Evolutionary conservation across 768 basidiomycete genomes (phyloP), one percentile per base, ranked within the genome.

Genomic region (Mycena kentingensis): DNA sequence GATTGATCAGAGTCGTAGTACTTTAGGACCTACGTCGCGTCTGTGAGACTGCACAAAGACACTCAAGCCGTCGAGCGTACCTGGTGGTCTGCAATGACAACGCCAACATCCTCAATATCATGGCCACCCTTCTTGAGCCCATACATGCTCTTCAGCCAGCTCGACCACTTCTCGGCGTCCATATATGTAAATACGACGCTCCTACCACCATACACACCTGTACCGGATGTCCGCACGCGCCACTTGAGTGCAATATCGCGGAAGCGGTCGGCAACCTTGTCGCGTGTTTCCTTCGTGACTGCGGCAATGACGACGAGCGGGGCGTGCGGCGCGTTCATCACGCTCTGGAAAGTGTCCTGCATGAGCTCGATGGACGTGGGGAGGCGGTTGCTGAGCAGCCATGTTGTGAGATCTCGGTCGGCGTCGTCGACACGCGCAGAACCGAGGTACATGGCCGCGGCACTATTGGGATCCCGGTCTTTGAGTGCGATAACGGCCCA

Each of bases 71-170:
- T 16, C 28, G 13, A 29, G 70, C 83, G 48, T 56, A 92, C 91
- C 64, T 78, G 73, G 55, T 96, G 93, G 67, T 95, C 89, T 2
- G 88, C 80, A 51, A 97, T 79, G n/a, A 96, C 77, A 21, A 92
- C 75, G 11, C 63, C 66, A 2, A 77, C 69, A 53, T 74, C 74
- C 31, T 75, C 75, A 51, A 74, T 46, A 13, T 69, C 67, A 28
- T 55, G 56, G 12, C 55, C 46, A 16, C 61, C 57, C 7, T 57
- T 55, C 46, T 62, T 73, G 60, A 93, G 73, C 25, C 87, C 86
- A 71, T 98, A 98, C 84, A 93, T 93, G 60, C 84, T 85, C 76
- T 90, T 93, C 72, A 96, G 73, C 94, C 94, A 98, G 45, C 80
- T 84, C 22, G 70, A 77, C 94, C 96, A 98, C 68, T 77, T 80